These are phyloP conservation scores for Cryptococcus sp. DNA, from an alignment of 1,284 basidiomycete species.

Conservation along the genomic window DNA sequence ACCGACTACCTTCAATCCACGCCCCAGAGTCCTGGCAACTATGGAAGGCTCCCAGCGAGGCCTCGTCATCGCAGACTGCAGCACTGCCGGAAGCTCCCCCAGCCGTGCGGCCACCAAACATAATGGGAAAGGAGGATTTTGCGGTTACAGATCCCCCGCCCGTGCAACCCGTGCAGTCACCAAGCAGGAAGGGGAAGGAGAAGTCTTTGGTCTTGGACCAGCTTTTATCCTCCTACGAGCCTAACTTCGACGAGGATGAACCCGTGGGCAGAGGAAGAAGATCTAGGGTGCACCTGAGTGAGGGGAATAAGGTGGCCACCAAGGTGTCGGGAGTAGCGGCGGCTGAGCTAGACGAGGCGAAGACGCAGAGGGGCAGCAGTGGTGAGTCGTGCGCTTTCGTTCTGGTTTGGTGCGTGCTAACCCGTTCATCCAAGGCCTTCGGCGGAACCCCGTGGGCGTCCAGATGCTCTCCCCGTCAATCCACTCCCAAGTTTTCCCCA, in stretches of 20 bases:
- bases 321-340: not conserved
- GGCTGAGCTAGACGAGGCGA: not conserved
- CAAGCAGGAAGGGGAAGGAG: constrained; percentile 29
- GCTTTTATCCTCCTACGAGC: not conserved
- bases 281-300: not conserved
- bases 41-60: not conserved
- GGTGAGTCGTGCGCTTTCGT: too few species aligned
- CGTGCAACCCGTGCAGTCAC: not conserved
- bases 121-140: too few species aligned
- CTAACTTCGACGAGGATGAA: not conserved
- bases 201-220: constrained; percentile 10
- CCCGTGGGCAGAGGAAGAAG: not conserved
- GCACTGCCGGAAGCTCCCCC: too few species aligned
- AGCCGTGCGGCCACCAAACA: too few species aligned
- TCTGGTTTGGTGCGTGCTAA: not conserved
- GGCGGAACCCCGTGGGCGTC: constrained; percentile 81
- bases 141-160: too few species aligned
- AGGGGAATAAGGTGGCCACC: not conserved
- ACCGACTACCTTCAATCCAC: constrained; percentile 19
- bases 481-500: constrained; percentile 80
- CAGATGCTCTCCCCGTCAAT: constrained; percentile 79
- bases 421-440: constrained; percentile 12
- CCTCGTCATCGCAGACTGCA: constrained; percentile 10
- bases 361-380: not conserved
- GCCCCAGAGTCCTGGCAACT: constrained; percentile 10